phyloP scores from a whole-genome alignment of 73 alveolate species.

The Tetrahymena malaccensis region DNA sequence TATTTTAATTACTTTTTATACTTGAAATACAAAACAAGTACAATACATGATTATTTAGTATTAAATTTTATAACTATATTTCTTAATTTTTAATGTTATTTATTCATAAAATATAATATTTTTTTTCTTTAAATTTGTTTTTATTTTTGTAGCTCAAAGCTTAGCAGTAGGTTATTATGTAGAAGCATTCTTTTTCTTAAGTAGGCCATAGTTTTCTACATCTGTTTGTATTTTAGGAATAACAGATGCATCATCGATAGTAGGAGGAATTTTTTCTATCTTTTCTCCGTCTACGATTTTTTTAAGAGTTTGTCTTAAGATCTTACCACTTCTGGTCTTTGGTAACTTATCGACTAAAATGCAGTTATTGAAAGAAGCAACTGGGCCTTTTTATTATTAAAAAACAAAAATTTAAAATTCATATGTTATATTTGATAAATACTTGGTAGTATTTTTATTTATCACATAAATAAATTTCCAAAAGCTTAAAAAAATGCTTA shows the following conservation, averaged over 20 bases:
- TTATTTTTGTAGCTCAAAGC: not conserved
- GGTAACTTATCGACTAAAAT: conserved; percentile 88
- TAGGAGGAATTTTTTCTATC: not conserved
- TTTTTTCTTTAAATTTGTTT: not conserved
- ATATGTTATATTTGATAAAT: too few species aligned
- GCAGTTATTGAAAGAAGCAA: conserved; percentile 70
- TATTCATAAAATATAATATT: too few species aligned
- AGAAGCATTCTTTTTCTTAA: not conserved
- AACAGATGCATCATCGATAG: not conserved
- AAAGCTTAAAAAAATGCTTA: too few species aligned
- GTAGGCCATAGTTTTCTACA: not conserved
- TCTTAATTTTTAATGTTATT: too few species aligned
- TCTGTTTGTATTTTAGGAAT: not conserved
- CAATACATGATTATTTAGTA: too few species aligned
- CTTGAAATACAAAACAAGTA: too few species aligned
- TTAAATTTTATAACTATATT: too few species aligned
- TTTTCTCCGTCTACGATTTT: conserved; percentile 54
- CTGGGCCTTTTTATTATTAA: conserved; percentile 56
- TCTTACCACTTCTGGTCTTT: conserved; percentile 97
- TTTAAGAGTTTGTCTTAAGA: conserved; percentile 67
- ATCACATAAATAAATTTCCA: too few species aligned
- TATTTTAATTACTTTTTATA: too few species aligned
- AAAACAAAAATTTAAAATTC: not conserved
- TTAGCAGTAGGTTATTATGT: not conserved
- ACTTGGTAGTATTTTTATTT: too few species aligned